Evolutionary conservation across 2,329 filamentous ascomycete genomes (phyloP).

Genomic region (Pseudopithomyces chartarum): DNA sequence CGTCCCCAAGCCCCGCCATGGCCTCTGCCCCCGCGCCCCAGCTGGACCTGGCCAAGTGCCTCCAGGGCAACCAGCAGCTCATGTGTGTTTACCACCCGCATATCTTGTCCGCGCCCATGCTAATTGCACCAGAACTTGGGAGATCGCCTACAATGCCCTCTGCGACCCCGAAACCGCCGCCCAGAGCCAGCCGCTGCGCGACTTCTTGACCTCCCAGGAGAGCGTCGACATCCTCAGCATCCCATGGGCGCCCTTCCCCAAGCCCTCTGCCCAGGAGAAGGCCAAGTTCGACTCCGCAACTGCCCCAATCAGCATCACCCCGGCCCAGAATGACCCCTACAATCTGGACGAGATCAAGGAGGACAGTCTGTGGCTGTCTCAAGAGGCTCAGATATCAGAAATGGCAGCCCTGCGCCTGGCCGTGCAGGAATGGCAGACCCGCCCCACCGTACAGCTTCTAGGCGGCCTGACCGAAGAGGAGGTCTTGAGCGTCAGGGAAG

Average conservation of each 20-base stretch:
- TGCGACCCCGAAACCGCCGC: slow-evolving; percentile 53
- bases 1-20: slow-evolving; percentile 46
- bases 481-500: slow-evolving; percentile 74
- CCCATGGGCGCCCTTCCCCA: slow-evolving; percentile 70
- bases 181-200: slow-evolving; percentile 53
- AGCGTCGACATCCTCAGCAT: slow-evolving; percentile 71
- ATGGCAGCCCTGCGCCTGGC: slow-evolving; percentile 79
- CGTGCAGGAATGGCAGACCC: slow-evolving; percentile 81
- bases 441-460: slow-evolving; percentile 73
- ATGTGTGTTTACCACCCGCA: slow-evolving; percentile 64
- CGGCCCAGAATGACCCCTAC: slow-evolving; percentile 68
- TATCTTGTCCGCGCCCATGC: background rate
- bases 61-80: slow-evolving; percentile 78
- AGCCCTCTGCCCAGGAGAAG: slow-evolving; percentile 67
- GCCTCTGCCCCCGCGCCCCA: slow-evolving; percentile 45
- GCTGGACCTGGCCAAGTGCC: slow-evolving; percentile 82
- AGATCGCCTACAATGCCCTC: slow-evolving; percentile 60
- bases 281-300: slow-evolving; percentile 81
- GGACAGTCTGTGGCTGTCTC: slow-evolving; percentile 85
- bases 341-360: slow-evolving; percentile 80
- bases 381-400: slow-evolving; percentile 77
- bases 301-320: slow-evolving; percentile 81
- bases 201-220: slow-evolving; percentile 73
- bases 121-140: slow-evolving; percentile 64
- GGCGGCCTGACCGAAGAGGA: slow-evolving; percentile 78